These are phyloP conservation scores for Ophiostoma sp. DNA, from an alignment of 2,329 filamentous ascomycete species.

Conservation along the genomic window DNA sequence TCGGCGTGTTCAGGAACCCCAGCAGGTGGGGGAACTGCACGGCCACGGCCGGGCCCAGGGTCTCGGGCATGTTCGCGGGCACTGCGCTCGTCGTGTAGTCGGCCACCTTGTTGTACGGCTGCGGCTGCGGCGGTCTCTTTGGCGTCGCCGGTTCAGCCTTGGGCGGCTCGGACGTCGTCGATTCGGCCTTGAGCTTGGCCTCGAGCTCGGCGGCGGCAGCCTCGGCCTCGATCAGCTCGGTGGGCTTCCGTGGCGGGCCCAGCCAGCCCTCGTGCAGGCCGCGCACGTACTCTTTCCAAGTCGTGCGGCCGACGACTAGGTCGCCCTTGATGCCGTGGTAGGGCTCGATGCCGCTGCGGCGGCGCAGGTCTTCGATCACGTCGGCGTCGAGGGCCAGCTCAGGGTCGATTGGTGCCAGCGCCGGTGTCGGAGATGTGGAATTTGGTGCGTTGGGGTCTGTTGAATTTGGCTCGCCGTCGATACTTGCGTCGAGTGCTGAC, in stretches of 20 bases:
- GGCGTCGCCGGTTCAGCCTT: constrained; percentile 37
- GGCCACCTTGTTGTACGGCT: constrained; percentile 66
- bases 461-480: background rate
- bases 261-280: constrained; percentile 96
- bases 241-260: constrained; percentile 55
- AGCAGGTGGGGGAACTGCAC: constrained; percentile 84
- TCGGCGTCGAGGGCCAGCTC: constrained; percentile 52
- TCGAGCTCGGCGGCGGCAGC: constrained; percentile 5
- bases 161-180: background rate
- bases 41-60: constrained; percentile 66
- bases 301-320: constrained; percentile 80
- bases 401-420: constrained; percentile 29
- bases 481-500: background rate
- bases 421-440: background rate
- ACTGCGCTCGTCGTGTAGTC: constrained; percentile 65
- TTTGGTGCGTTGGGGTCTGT: background rate
- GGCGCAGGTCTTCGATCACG: constrained; percentile 57
- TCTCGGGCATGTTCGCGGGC: constrained; percentile 59
- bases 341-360: constrained; percentile 60
- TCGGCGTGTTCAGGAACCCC: constrained; percentile 85
- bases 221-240: constrained; percentile 1
- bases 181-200: constrained; percentile 13
- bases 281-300: constrained; percentile 95
- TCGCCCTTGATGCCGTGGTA: constrained; percentile 75
- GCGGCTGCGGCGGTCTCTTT: constrained; percentile 56